Conservation (phyloP, 2,329 filamentous ascomycete species). For the Colletotrichum chrysophilum region DNA sequence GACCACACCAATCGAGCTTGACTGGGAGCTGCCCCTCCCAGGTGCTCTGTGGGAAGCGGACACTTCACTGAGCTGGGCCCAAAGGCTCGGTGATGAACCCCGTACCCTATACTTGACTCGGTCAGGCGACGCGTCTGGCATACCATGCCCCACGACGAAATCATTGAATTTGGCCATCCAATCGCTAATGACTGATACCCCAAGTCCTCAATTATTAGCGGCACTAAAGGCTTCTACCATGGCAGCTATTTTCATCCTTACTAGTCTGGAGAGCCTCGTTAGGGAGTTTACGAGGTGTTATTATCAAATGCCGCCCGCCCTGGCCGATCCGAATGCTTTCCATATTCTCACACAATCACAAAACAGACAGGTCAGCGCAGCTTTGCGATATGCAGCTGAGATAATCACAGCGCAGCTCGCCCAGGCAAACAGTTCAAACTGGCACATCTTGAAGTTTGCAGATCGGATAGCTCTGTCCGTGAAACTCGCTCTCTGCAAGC, state of each 20-base stretch:
- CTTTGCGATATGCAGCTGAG: slow-evolving; percentile 26
- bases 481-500: slow-evolving; percentile 33
- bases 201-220: slow-evolving; percentile 27
- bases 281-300: slow-evolving; percentile 38
- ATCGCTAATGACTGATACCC: slow-evolving; percentile 33
- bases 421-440: slow-evolving; percentile 10
- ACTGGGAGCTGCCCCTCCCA: slow-evolving; percentile 37
- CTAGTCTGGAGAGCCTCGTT: slow-evolving; percentile 31
- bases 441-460: slow-evolving; percentile 30
- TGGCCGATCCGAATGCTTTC: slow-evolving; percentile 34
- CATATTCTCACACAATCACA: slow-evolving; percentile 37
- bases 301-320: slow-evolving; percentile 35
- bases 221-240: slow-evolving; percentile 30
- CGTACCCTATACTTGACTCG: slow-evolving; percentile 13
- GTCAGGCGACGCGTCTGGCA: slow-evolving; percentile 10
- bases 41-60: slow-evolving; percentile 33
- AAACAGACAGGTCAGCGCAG: slow-evolving; percentile 31
- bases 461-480: slow-evolving; percentile 29
- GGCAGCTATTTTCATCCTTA: slow-evolving; percentile 30
- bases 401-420: slow-evolving; percentile 18
- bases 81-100: slow-evolving; percentile 25
- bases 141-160: slow-evolving; percentile 27
- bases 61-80: slow-evolving; percentile 29
- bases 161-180: slow-evolving; percentile 34
- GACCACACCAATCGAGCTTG: slow-evolving; percentile 34